Base-by-base conservation (phyloP, 2,329 filamentous ascomycete genomes). In the Scleromitrula shiraiana region DNA sequence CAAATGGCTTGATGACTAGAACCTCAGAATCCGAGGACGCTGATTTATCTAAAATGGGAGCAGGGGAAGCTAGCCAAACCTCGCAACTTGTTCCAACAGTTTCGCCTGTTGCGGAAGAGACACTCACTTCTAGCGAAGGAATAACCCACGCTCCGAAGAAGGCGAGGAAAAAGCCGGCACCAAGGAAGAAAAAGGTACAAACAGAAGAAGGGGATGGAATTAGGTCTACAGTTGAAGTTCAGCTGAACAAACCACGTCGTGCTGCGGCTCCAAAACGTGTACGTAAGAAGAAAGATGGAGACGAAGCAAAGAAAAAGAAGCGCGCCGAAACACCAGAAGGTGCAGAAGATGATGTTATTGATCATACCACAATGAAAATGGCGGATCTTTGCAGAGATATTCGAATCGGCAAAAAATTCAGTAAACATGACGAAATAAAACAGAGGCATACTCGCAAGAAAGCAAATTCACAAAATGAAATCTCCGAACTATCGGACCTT, bases 321-420 rank as follows among this genome's bases (percentile, higher is more conserved):
- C 58, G 63, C 26, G 61, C 55, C 5, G 53, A 40, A 19, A 83
- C 81, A 0, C 82, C 82, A 2, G 79, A 83, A 45, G 77, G 82
- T 54, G 77, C 80, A 3, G 81, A 85, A 58, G 64, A 67, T 20
- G 72, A 76, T 50, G 65, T 75, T 53, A 81, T 91, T 46, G 83
- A 89, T 59, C 71, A 78, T 19, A 75, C 76, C 20, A 75, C 74
- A 3, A 74, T 85, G 22, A 86, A 79, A 46, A 88, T 93, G 80
- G 76, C 74, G 36, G 83, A 88, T 49, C 67, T 93, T 3, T 85
- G 80, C 41, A 78, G 75, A 52, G 83, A 88, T 59, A 69, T 85
- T 44, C 74, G 75, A 19, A 82, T 83, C 48, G 87, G 87, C 49
- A 86, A 85, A 63, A 81, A 83, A 51, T 90, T 88, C 48, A 82